phyloP scores from a whole-genome alignment of 495 filamentous ascomycete genomes.

The Hypoxylon lienhwacheense region DNA sequence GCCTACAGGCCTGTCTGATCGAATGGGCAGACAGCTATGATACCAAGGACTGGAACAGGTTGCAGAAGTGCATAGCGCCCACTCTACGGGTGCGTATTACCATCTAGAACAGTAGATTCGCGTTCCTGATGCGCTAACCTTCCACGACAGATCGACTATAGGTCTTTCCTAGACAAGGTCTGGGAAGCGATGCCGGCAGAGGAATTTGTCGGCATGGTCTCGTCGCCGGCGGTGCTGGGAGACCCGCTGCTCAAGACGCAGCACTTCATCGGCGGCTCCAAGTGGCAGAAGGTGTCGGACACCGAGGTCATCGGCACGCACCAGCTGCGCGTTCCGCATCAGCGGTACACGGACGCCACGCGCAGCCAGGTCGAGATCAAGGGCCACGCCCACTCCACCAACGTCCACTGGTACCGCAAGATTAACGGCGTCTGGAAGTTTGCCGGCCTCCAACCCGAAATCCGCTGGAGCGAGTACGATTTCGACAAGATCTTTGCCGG shows the following conservation, averaged over 20 bases:
- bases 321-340: conserved; percentile 76
- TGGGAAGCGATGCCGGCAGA: conserved; percentile 74
- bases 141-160: conserved; percentile 64
- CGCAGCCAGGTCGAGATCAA: conserved; percentile 56
- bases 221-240: conserved; percentile 66
- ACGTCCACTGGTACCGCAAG: conserved; percentile 73
- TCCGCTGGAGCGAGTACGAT: conserved; percentile 73
- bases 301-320: conserved; percentile 71
- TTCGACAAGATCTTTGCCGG: conserved; percentile 56
- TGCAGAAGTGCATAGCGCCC: conserved; percentile 71
- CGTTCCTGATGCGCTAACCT: conserved; percentile 1
- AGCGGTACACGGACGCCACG: conserved; percentile 60
- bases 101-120: neutral
- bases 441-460: conserved; percentile 69
- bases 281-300: conserved; percentile 71
- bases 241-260: conserved; percentile 72
- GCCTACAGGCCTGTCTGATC: conserved; percentile 56
- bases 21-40: conserved; percentile 88
- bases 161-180: conserved; percentile 68
- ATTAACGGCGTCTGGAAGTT: conserved; percentile 81
- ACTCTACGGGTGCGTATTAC: conserved; percentile 58
- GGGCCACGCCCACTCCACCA: conserved; percentile 71
- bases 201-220: conserved; percentile 71
- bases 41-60: conserved; percentile 75
- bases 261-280: conserved; percentile 72